phyloP scores from a whole-genome alignment of 2,329 filamentous ascomycete genomes.

The Pestalotiopsis sp. region DNA sequence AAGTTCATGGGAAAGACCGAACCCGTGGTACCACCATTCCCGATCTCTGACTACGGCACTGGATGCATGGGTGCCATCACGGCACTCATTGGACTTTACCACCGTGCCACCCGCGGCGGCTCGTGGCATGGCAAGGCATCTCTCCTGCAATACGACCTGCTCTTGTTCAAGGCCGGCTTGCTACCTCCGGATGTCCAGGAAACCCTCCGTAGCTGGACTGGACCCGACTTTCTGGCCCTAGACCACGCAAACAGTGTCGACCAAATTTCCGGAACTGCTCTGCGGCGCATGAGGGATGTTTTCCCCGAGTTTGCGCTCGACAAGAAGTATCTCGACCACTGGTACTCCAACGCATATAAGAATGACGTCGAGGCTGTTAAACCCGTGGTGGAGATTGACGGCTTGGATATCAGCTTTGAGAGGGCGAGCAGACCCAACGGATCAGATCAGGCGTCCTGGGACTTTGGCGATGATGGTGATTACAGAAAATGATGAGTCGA shows the following conservation, averaged over 20 bases:
- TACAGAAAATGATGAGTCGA: conserved; percentile 5
- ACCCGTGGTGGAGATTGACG: conserved; percentile 7
- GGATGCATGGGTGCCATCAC: conserved; percentile 36
- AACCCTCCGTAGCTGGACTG: conserved; percentile 38
- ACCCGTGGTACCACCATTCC: conserved; percentile 68
- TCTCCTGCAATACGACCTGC: conserved; percentile 39
- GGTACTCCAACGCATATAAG: conserved; percentile 9
- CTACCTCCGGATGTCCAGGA: conserved; percentile 52
- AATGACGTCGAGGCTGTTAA: conserved; percentile 3
- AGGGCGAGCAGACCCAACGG: conserved; percentile 13
- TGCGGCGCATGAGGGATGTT: conserved; percentile 4
- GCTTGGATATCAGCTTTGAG: conserved; percentile 7
- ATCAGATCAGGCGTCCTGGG: conserved; percentile 6
- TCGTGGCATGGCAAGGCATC: conserved; percentile 37
- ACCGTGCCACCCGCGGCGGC: conserved; percentile 34
- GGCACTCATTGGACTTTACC: conserved; percentile 35
- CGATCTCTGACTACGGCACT: conserved; percentile 55
- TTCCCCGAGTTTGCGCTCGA: not conserved
- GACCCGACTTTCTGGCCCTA: not conserved
- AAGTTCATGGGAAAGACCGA: conserved; percentile 49
- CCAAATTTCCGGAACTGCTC: conserved; percentile 9
- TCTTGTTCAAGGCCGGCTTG: conserved; percentile 42
- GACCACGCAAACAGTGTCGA: conserved; percentile 9
- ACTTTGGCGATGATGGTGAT: conserved; percentile 8
- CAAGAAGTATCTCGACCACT: conserved; percentile 6